Evolutionary conservation across 768 basidiomycete species (phyloP), one percentile per base, ranked within the genome.

Genomic region (Hydnomerulius pinastri): DNA sequence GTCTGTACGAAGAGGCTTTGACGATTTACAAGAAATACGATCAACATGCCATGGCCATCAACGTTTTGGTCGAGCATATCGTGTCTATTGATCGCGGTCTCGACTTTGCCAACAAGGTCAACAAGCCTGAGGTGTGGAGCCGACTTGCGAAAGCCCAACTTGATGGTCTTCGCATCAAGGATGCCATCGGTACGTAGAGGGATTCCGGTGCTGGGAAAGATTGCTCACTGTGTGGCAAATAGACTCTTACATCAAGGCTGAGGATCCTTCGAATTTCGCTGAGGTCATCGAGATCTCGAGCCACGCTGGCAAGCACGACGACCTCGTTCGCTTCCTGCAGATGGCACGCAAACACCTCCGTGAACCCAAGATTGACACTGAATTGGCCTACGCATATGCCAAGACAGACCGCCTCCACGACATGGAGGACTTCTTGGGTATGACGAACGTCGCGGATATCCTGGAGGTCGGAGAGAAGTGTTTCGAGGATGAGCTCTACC

Each of bases 391-490:
- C 66, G 92, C 97, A 4, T 99, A 98, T 67, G 97, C 97, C 18
- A 98, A 97, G 78, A 94, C 87, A 28, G 97, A 98, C 65, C 86
- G 97, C 45, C 73, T 99, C 12, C 96, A 98, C 66, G 97, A 99
- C 65, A 98, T 98, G 97, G 97, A 99, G 64, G 97, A 99, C 73
- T 99, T 99, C 82, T 75, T 99, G 58, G 80, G 80, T 20, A 96
- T 98, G 90, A 99, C 97, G 37, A 99, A 99, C 57, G 97, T 99
- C 40, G 97, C 97, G 5, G 97, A 99, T 64, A 77, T 98, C 43
- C 78, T 99, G 18, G 90, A 92, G 57, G 97, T 98, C 46, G 97
- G 97, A 68, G 97, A 99, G 78, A 98, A 98, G 71, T 98, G 95
- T 66, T 99, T 99, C 75, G 92, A 98, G 63, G 97, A 98, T 53